A percentile compares a stretch with the other conserved stretches of the same genome.
phyloP scores from a whole-genome alignment of 1,284 basidiomycete genomes.

The Phylloporus sp. region DNA sequence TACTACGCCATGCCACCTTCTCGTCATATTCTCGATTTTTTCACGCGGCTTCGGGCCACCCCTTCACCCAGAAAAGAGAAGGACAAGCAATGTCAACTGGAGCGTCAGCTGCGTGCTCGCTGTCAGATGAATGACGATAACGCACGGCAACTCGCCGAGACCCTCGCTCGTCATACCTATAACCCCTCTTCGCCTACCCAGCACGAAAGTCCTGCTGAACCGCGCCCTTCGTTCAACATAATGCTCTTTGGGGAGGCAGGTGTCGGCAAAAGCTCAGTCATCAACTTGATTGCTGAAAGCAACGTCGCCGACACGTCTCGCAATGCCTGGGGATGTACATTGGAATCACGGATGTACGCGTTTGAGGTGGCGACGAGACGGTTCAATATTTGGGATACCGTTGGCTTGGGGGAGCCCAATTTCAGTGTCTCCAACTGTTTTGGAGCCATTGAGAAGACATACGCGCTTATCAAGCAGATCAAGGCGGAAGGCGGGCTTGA shows the following conservation, averaged over 20 bases:
- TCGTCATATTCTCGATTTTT: too few species aligned
- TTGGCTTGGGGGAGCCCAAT: background rate
- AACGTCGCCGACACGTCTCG: background rate
- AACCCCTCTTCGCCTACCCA: background rate
- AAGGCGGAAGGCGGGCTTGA: background rate
- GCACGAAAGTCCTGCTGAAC: background rate
- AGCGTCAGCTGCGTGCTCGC: background rate
- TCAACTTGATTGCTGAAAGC: too few species aligned
- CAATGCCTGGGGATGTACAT: background rate
- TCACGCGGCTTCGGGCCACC: background rate
- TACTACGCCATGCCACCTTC: background rate
- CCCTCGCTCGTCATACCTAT: background rate
- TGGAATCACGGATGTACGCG: background rate
- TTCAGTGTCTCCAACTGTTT: background rate
- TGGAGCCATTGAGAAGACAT: background rate
- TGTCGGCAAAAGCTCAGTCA: background rate
- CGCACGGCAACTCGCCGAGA: background rate
- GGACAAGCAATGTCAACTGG: background rate
- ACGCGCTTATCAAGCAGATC: background rate
- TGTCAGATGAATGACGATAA: background rate
- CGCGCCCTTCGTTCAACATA: background rate
- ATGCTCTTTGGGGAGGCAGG: background rate
- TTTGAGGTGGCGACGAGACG: background rate
- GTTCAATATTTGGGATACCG: background rate
- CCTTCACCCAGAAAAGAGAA: background rate